phyloP scores from a whole-genome alignment of 192 early-diverging fungal genomes.

The Thamnidium elegans region DNA sequence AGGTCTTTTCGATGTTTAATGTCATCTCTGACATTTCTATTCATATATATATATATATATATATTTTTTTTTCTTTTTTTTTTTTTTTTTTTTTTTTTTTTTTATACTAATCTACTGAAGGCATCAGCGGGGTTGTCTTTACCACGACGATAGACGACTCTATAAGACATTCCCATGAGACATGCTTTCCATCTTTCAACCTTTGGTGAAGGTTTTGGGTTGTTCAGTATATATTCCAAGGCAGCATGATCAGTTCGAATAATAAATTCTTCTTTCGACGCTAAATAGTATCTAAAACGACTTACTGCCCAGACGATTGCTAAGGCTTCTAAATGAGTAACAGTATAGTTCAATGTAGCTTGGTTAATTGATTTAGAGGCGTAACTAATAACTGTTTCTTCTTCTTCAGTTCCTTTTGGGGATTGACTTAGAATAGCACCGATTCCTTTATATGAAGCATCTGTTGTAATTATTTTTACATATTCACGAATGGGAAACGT shows the following conservation, averaged over 20 bases:
- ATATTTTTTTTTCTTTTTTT: too few species aligned
- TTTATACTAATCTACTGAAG: background rate
- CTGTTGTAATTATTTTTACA: conserved; percentile 16
- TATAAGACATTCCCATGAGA: background rate
- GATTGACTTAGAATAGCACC: background rate
- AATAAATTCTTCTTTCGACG: background rate
- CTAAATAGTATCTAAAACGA: background rate
- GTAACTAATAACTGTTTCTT: background rate
- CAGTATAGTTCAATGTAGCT: background rate
- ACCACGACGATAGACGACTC: background rate
- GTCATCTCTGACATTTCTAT: too few species aligned
- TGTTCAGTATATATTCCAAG: background rate
- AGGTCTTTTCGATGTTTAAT: too few species aligned
- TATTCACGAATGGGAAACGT: background rate
- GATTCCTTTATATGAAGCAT: background rate
- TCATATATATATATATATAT: too few species aligned
- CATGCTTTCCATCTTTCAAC: background rate
- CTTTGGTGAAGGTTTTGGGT: background rate
- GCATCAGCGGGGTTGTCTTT: background rate
- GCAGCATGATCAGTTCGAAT: background rate
- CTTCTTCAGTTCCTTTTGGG: background rate
- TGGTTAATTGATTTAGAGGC: background rate
- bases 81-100: background rate
- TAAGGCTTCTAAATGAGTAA: background rate
- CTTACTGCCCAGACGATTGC: too few species aligned